A percentile compares a stretch with the other conserved stretches of the same genome.
Evolutionary conservation across 208 protist species (phyloP).

Genomic region (Acanthamoeba healyi): DNA sequence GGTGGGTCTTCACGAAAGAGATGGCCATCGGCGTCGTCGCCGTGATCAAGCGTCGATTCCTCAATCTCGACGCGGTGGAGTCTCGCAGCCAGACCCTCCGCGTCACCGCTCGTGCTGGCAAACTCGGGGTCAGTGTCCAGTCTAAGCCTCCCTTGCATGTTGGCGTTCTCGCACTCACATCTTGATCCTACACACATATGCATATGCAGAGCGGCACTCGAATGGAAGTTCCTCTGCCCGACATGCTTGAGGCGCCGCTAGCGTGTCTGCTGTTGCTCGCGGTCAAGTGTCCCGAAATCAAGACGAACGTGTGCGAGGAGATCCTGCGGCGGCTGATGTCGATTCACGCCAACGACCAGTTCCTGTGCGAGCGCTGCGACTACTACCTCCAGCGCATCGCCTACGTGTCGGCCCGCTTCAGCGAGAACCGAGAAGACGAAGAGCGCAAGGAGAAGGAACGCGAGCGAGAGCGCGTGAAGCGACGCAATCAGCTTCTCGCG

Average conservation of each 20-base stretch:
- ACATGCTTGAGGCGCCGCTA: conserved; percentile 17
- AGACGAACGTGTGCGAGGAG: conserved; percentile 45
- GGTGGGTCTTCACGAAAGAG: conserved; percentile 16
- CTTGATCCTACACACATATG: too few relatives aligned
- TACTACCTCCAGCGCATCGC: conserved; percentile 48
- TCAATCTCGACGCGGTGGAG: conserved; percentile 50
- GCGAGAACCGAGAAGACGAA: conserved; percentile 24
- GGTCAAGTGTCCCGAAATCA: conserved; percentile 36
- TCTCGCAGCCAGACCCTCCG: conserved; percentile 51
- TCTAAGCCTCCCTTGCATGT: neutral
- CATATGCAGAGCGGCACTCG: neutral
- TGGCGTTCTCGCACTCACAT: neutral
- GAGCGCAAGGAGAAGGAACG: neutral
- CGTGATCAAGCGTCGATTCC: conserved; percentile 59
- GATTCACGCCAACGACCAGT: neutral
- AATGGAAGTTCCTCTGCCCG: neutral
- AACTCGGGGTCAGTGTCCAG: neutral
- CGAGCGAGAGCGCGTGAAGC: neutral
- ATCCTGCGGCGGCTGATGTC: conserved; percentile 9
- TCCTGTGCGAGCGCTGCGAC: conserved; percentile 39
- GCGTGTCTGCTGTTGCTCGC: conserved; percentile 39
- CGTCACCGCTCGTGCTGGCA: conserved; percentile 24
- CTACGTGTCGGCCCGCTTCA: conserved; percentile 33
- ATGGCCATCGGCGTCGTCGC: conserved; percentile 40
- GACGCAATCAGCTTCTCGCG: neutral